Evolutionary conservation across 2,329 filamentous ascomycete species (phyloP), one percentile per base, ranked within the genome.

Genomic region (Didymella segeticola): DNA sequence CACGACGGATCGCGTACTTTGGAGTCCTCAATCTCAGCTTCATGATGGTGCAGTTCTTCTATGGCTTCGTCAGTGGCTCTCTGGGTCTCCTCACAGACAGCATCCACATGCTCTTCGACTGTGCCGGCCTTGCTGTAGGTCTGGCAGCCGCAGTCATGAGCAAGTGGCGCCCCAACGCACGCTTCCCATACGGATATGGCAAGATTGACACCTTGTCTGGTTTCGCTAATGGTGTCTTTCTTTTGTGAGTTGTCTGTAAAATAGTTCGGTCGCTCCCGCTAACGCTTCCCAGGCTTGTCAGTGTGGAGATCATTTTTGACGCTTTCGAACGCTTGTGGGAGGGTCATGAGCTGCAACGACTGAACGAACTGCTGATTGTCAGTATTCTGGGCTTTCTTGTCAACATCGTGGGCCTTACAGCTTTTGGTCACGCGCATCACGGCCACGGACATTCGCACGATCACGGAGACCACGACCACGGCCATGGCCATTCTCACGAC

Each of bases 51-150:
- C 95, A 99, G 69, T 89, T 93, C 33, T 91, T 93, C 57, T 99
- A 99, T 69, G 95, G 95, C 42, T 96, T 95, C 66, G 78, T 95
- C 10, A 98, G 92, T 3, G 93, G 96, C 63, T 99, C 95, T 0
- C 80, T 99, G 5, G 95, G 95, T 2, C 82, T 99, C n/a, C 84
- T 99, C 15, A 96, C 92, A 63, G 95, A 99, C 75, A 98, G 93
- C 68, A 95, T 99, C 59, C 95, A 99, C 77, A 99, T 99, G 95
- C 93, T 99, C 69, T 98, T 99, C 67, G 95, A 99, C 76, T 99
- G 95, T 64, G 87, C 97, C 29, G 95, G 93, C 17, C 83, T 99
- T 23, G 86, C 90, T 1, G 92, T 99, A 29, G 95, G 95, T 10
- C 81, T 99, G 9, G 89, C 93, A 64, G 95, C 95, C 23, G 89